Evolutionary conservation across 2,329 filamentous ascomycete species (phyloP).

Genomic region (Talaromyces pinophilus): DNA sequence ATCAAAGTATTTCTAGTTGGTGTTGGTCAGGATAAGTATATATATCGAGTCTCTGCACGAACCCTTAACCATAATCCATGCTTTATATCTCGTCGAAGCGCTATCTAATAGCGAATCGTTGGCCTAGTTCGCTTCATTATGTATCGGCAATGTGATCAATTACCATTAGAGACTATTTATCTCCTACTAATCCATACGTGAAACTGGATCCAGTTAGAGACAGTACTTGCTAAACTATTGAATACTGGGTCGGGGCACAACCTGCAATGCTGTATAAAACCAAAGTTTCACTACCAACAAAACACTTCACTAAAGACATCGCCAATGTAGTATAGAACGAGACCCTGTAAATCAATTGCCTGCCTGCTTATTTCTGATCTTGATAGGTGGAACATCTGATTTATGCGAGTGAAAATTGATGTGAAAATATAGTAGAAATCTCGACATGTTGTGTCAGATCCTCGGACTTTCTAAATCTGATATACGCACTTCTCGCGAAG

Average conservation of each 20-base stretch:
- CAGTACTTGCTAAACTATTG: background rate
- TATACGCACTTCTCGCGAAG: background rate
- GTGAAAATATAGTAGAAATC: background rate
- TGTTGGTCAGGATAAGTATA: background rate
- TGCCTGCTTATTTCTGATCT: background rate
- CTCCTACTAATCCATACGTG: background rate
- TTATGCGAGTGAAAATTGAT: background rate
- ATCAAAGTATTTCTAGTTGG: background rate
- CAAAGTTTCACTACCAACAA: background rate
- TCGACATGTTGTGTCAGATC: background rate
- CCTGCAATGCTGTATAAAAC: background rate
- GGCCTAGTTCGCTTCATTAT: background rate
- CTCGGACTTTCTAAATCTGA: background rate
- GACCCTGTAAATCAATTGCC: background rate
- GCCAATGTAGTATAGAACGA: background rate
- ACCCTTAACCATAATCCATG: background rate
- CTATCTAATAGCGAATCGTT: background rate
- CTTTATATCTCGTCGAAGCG: background rate
- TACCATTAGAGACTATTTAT: background rate
- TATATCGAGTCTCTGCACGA: background rate
- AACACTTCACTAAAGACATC: background rate
- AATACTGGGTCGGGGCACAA: background rate
- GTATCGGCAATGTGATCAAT: background rate
- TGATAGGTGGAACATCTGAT: background rate
- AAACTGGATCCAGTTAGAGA: background rate